Conservation (phyloP, 148 eudicot species). For the Rhododendron henanense region DNA sequence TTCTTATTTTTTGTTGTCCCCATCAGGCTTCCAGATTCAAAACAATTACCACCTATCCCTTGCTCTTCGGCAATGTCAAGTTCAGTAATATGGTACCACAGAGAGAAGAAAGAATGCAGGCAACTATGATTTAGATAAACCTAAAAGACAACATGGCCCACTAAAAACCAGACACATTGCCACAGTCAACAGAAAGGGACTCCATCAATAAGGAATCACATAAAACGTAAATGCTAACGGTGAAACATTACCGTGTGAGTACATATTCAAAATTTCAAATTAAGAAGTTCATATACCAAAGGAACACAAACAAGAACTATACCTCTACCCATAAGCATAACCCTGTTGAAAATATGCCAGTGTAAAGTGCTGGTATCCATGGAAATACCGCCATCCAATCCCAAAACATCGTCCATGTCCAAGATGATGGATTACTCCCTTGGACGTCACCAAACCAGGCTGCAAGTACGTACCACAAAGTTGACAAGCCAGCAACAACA, state of each 20-base stretch:
- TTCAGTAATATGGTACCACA: background rate
- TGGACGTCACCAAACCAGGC: slow-evolving; percentile 28
- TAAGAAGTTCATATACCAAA: background rate
- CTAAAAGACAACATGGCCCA: background rate
- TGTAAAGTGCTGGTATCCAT: slow-evolving; percentile 72
- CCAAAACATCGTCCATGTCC: slow-evolving; percentile 42
- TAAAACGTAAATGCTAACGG: background rate
- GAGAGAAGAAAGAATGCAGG: slow-evolving; percentile 4
- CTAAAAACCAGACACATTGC: background rate
- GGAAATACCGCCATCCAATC: slow-evolving; percentile 45
- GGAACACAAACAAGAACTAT: background rate
- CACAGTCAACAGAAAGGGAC: background rate
- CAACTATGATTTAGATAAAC: background rate
- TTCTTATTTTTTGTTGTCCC: no score
- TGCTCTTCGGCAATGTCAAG: background rate
- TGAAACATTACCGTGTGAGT: background rate
- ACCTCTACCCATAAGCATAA: slow-evolving; percentile 80
- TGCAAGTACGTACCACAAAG: slow-evolving; percentile 45
- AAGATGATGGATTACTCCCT: slow-evolving; percentile 29
- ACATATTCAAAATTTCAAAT: background rate
- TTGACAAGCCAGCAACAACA: slow-evolving; percentile 50
- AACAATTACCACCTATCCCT: background rate
- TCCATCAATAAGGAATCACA: background rate
- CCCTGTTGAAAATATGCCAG: slow-evolving; percentile 62
- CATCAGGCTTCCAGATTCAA: background rate